These are phyloP conservation scores for Mytilinidion resinicola DNA, from an alignment of 495 filamentous ascomycete species.

Conservation along the genomic window DNA sequence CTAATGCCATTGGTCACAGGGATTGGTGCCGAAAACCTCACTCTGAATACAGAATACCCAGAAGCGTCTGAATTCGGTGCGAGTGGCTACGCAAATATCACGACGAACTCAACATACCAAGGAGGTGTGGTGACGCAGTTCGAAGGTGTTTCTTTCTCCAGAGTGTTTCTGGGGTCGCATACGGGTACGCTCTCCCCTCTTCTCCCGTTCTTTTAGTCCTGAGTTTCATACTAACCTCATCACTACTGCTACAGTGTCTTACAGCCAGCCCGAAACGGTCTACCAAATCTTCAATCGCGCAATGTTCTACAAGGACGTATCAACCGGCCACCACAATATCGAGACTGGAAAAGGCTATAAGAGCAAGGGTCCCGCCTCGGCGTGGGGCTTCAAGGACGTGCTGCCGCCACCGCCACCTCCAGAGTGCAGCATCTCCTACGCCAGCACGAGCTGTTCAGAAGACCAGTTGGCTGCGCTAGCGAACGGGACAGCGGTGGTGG, in stretches of 20 bases:
- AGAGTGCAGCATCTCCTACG: conserved; percentile 22
- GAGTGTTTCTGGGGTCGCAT: conserved; percentile 16
- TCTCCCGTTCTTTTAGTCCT: too few relatives aligned
- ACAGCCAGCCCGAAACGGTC: conserved; percentile 30
- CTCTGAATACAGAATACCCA: conserved; percentile 16
- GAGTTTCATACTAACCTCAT: too few relatives aligned
- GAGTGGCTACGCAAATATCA: conserved; percentile 26
- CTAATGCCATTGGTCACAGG: conserved; percentile 4
- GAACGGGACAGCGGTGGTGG: conserved; percentile 24
- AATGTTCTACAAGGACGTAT: conserved; percentile 32
- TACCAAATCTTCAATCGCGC: conserved; percentile 35
- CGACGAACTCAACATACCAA: conserved; percentile 19
- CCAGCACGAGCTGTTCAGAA: conserved; percentile 15
- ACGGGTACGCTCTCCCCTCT: too few relatives aligned
- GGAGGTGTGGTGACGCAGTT: conserved; percentile 29
- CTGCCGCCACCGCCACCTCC: conserved; percentile 7
- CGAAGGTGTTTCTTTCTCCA: conserved; percentile 29
- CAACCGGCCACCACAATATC: conserved; percentile 22
- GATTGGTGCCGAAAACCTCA: conserved; percentile 27
- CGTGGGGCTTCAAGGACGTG: conserved; percentile 24
- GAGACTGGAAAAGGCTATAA: conserved; percentile 10
- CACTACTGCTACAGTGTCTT: too few relatives aligned
- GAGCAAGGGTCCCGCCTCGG: conserved; percentile 15
- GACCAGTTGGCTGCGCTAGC: conserved; percentile 22
- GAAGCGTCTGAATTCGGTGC: conserved; percentile 12